Evolutionary conservation across 495 filamentous ascomycete species (phyloP).

Genomic region (Terfezia boudieri): DNA sequence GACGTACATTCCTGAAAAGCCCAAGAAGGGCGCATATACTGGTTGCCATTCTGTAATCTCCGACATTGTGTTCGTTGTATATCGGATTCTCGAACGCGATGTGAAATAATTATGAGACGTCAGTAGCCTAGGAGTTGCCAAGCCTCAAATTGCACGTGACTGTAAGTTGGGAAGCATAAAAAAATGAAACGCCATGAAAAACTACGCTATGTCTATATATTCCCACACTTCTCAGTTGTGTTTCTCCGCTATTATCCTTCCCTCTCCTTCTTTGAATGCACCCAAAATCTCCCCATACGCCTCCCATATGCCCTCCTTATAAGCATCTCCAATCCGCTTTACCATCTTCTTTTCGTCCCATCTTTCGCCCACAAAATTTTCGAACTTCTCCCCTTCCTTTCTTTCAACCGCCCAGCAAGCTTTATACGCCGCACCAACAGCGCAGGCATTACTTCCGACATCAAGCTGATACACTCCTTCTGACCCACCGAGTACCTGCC

Average conservation of each 20-base stretch:
- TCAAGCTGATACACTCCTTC: slow-evolving; percentile 86
- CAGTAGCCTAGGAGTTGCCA: too few relatives aligned
- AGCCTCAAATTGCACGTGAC: too few relatives aligned
- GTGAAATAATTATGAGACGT: too few relatives aligned
- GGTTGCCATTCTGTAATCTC: slow-evolving; percentile 37
- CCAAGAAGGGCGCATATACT: slow-evolving; percentile 90
- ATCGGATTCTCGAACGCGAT: slow-evolving; percentile 19
- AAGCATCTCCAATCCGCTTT: slow-evolving; percentile 61
- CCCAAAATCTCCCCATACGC: slow-evolving; percentile 52
- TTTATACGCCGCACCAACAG: slow-evolving; percentile 88
- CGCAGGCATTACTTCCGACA: slow-evolving; percentile 90
- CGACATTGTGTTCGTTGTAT: background rate
- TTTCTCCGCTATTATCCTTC: slow-evolving; percentile 21
- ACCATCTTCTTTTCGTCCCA: slow-evolving; percentile 75
- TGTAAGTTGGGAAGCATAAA: too few relatives aligned
- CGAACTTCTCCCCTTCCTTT: slow-evolving; percentile 43
- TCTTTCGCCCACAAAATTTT: slow-evolving; percentile 54
- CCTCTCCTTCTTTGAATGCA: slow-evolving; percentile 64
- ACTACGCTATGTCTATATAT: too few relatives aligned
- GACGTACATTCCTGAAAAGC: slow-evolving; percentile 50
- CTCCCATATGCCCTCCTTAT: slow-evolving; percentile 47
- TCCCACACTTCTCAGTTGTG: too few relatives aligned
- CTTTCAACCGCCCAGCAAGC: slow-evolving; percentile 79
- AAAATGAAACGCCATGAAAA: too few relatives aligned
- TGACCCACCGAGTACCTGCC: slow-evolving; percentile 64